Evolutionary conservation across 768 basidiomycete species (phyloP).

Genomic region (Ramaria sp.): DNA sequence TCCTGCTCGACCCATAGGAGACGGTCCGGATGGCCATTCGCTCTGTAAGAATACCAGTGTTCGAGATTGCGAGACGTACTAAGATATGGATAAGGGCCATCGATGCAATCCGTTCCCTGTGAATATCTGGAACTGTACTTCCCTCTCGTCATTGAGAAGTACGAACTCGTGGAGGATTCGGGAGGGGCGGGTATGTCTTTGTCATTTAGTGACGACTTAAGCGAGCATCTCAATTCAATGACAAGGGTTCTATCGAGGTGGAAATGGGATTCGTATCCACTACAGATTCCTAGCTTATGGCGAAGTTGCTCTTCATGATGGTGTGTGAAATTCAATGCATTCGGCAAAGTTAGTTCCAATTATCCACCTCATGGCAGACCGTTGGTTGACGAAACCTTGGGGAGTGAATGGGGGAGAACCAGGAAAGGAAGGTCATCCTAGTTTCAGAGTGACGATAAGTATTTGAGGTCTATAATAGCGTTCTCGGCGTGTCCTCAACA

Average conservation of each 20-base stretch:
- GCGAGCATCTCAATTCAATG: background rate
- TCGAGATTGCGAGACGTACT: background rate
- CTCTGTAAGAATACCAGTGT: slow-evolving; percentile 12
- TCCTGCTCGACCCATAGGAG: slow-evolving; percentile 16
- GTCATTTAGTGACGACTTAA: background rate
- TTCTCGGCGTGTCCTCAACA: background rate
- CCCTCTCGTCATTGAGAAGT: slow-evolving; percentile 20
- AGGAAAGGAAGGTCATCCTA: slow-evolving; percentile 16
- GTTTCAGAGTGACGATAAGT: slow-evolving; percentile 11
- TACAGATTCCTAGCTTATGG: slow-evolving; percentile 21
- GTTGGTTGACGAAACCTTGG: slow-evolving; percentile 25
- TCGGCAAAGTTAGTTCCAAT: background rate
- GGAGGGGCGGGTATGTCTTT: slow-evolving; percentile 19
- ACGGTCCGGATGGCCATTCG: slow-evolving; percentile 22
- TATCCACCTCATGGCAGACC: slow-evolving; percentile 10
- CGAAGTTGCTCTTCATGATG: slow-evolving; percentile 21
- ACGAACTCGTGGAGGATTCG: slow-evolving; percentile 21
- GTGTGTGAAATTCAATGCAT: background rate
- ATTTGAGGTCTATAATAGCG: background rate
- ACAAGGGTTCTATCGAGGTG: slow-evolving; percentile 16
- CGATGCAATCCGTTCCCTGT: slow-evolving; percentile 23
- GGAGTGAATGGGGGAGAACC: slow-evolving; percentile 23
- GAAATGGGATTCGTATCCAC: slow-evolving; percentile 23
- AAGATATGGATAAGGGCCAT: slow-evolving; percentile 12
- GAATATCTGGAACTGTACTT: slow-evolving; percentile 22